Base-by-base conservation (phyloP, 2,329 filamentous ascomycete genomes). In the Lanzia echinophila region DNA sequence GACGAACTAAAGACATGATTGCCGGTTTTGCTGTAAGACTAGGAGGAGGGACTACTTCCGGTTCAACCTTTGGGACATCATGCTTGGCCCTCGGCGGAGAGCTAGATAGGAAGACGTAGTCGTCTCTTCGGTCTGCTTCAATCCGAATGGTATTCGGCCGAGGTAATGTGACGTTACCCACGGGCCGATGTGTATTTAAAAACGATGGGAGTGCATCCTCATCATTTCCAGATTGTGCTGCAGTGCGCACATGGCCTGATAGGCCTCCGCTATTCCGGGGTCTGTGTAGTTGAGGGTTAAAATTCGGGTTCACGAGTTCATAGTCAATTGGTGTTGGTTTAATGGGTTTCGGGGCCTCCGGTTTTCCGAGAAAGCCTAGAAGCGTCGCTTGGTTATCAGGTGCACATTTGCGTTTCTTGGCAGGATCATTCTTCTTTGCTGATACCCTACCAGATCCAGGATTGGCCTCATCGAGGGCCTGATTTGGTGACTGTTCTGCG, bases 31-130 rank as follows among this genome's bases (percentile, higher is more conserved):
- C 33, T 19, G 53, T 57, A 11, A 63, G 31, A 2, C 52, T 57
- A 10, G 43, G 38, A 13, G 52, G 20, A 17, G 38, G 13, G 17
- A 56, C 51, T 20, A 56, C 50, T 36, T 20, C 15, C 31, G 47
- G 20, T 31, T 61, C 49, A 24, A 38, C 19, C 47, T 58, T 47
- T 24, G 15, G 38, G 6, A 32, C 44, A 8, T 42, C 44, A 12
- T 48, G 19, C 38, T 60, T 59, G 15, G 57, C 49, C 52, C 58
- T 57, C 8, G 60, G 61, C n/a, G 64, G 64, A 36, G 67, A 65
- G 42, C 60, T 61, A 33, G 68, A 63, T 17, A 70, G 51, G 50
- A 69, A 66, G 41, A 65, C 51, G 56, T 67, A 65, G 47, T 58
- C 47, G 45, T 62, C 47, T 47, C 63, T 60, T 36, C 58, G 38